Conservation (phyloP, 441 rosid genomes). For the Croton laevigatus region DNA sequence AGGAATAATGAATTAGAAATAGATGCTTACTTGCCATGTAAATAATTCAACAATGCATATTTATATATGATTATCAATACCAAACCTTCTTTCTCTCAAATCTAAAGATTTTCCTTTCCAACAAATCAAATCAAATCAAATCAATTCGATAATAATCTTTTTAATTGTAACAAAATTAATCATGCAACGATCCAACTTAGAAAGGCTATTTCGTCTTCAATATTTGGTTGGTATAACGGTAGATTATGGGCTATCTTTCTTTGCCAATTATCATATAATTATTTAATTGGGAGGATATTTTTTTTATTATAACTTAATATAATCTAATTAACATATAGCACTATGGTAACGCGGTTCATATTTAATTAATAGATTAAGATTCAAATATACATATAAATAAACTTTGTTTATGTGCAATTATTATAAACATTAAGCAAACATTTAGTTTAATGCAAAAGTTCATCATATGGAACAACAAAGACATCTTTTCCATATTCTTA, state of each 20-base stretch:
- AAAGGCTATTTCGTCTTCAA: conserved; percentile 7
- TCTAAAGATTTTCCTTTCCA: neutral
- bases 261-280: neutral
- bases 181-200: neutral
- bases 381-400: neutral
- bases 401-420: conserved; percentile 14
- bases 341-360: neutral
- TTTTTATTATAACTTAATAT: neutral
- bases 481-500: neutral
- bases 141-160: neutral
- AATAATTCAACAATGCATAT: conserved; percentile 20
- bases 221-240: neutral
- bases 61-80: conserved; percentile 29
- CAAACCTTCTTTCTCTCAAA: conserved; percentile 6
- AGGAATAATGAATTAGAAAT: conserved; percentile 3
- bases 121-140: neutral
- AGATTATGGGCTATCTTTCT: neutral
- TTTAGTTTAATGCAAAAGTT: neutral
- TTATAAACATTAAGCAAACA: neutral
- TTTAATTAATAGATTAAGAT: neutral
- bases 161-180: neutral
- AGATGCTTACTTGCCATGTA: conserved; percentile 31
- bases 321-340: neutral
- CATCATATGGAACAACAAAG: neutral
- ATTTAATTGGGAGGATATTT: neutral